A percentile compares a stretch with the other conserved stretches of the same genome.
phyloP scores from a whole-genome alignment of 129 eudicot genomes.

The Flaveria brownii region DNA sequence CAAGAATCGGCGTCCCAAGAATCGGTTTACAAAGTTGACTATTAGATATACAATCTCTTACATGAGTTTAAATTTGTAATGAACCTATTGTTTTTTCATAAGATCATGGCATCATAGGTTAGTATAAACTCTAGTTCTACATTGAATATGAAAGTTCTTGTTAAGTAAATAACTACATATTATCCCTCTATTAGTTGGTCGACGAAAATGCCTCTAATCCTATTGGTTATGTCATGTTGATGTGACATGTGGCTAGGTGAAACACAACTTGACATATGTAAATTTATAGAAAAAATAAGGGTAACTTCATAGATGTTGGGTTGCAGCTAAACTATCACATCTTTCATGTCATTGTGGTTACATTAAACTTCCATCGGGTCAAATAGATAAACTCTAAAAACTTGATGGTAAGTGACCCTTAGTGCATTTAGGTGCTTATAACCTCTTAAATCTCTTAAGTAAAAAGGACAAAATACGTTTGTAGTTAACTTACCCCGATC shows the following conservation, averaged over 20 bases:
- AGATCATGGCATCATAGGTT: not conserved
- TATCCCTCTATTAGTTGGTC: slow-evolving; percentile 94
- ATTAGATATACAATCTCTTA: slow-evolving; percentile 89
- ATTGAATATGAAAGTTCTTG: not conserved
- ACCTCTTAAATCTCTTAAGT: no score
- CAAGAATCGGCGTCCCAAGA: slow-evolving; percentile 39
- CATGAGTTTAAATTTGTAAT: slow-evolving; percentile 89
- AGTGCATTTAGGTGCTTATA: no score
- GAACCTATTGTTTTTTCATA: slow-evolving; percentile 52
- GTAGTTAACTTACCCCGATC: not conserved
- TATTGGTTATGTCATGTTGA: slow-evolving; percentile 68
- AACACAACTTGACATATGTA: no score
- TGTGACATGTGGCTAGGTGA: slow-evolving; percentile 52
- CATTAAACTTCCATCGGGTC: not conserved
- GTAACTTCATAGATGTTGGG: no score
- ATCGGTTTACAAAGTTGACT: slow-evolving; percentile 77
- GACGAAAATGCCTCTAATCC: slow-evolving; percentile 81
- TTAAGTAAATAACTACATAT: not conserved
- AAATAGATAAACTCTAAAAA: no score
- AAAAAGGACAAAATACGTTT: not conserved
- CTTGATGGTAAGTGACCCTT: no score
- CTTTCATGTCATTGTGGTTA: not conserved
- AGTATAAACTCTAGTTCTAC: not conserved
- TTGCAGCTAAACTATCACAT: no score
- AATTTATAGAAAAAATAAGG: not conserved